Conservation (phyloP, 2,329 filamentous ascomycete species). For the Penicillium sp. region DNA sequence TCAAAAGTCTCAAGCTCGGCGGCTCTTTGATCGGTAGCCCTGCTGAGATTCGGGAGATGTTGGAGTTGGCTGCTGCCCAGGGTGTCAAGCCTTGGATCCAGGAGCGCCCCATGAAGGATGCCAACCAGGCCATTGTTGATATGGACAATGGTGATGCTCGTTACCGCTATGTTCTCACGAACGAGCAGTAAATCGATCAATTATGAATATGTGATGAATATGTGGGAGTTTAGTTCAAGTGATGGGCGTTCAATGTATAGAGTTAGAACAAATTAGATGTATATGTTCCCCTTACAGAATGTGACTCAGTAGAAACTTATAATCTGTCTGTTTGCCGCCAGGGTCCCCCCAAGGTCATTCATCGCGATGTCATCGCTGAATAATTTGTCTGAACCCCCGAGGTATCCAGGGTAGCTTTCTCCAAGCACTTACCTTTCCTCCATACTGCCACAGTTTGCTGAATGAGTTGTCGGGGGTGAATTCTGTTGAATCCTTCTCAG, state of each 20-base stretch:
- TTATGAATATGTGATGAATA: neutral
- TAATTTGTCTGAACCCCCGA: neutral
- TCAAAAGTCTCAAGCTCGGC: slow-evolving; percentile 48
- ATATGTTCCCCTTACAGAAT: neutral
- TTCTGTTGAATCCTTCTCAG: too few relatives aligned
- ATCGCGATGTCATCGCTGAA: neutral
- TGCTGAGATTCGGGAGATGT: slow-evolving; percentile 44
- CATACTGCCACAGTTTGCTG: neutral
- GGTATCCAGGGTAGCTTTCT: neutral
- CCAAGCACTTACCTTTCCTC: neutral
- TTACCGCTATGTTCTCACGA: slow-evolving; percentile 46
- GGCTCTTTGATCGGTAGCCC: slow-evolving; percentile 46
- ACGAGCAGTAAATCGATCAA: slow-evolving; percentile 27
- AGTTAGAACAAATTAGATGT: neutral
- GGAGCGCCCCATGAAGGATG: slow-evolving; percentile 41
- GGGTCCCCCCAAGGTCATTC: neutral
- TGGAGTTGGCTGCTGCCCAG: slow-evolving; percentile 42
- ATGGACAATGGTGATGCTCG: slow-evolving; percentile 45
- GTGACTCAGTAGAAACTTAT: too few relatives aligned
- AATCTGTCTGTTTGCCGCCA: neutral
- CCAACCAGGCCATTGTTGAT: slow-evolving; percentile 43
- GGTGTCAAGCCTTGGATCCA: slow-evolving; percentile 43
- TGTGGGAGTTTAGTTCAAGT: too few relatives aligned
- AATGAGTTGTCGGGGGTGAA: neutral
- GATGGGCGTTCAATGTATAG: neutral